phyloP scores from a whole-genome alignment of 371 early-diverging fungal genomes.

The Umbelopsis sp. region DNA sequence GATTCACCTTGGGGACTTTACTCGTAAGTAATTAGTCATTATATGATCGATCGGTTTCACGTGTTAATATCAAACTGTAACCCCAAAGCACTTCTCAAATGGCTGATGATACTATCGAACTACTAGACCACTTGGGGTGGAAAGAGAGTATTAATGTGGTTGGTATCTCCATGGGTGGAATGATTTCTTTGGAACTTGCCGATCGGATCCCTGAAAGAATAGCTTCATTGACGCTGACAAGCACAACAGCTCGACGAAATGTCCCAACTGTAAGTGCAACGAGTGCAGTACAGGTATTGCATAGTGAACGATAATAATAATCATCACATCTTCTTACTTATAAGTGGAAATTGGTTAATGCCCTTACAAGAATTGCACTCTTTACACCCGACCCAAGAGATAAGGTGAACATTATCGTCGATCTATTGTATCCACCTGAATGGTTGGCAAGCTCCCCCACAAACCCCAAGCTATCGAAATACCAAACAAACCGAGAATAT shows the following conservation, averaged over 20 bases:
- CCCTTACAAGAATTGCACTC: constrained; percentile 36
- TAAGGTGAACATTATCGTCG: constrained; percentile 39
- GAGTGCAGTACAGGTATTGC: background rate
- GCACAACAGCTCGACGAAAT: constrained; percentile 46
- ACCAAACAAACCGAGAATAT: constrained; percentile 38
- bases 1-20: constrained; percentile 55
- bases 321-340: background rate
- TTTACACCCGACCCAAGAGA: constrained; percentile 36
- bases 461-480: constrained; percentile 20
- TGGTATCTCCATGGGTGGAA: constrained; percentile 83
- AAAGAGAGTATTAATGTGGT: constrained; percentile 60
- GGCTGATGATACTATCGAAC: constrained; percentile 67
- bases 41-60: background rate
- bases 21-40: constrained; percentile 31
- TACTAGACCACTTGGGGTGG: constrained; percentile 73
- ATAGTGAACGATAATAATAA: too few relatives aligned
- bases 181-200: constrained; percentile 69
- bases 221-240: constrained; percentile 46
- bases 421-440: constrained; percentile 37
- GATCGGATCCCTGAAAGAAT: constrained; percentile 39
- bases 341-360: constrained; percentile 40
- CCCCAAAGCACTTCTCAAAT: constrained; percentile 60
- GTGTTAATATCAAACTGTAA: background rate
- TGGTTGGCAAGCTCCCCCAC: constrained; percentile 36
- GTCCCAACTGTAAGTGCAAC: constrained; percentile 43